These are phyloP conservation scores for Nannizzia gypsea DNA, from an alignment of 2,329 filamentous ascomycete species.

Conservation along the genomic window DNA sequence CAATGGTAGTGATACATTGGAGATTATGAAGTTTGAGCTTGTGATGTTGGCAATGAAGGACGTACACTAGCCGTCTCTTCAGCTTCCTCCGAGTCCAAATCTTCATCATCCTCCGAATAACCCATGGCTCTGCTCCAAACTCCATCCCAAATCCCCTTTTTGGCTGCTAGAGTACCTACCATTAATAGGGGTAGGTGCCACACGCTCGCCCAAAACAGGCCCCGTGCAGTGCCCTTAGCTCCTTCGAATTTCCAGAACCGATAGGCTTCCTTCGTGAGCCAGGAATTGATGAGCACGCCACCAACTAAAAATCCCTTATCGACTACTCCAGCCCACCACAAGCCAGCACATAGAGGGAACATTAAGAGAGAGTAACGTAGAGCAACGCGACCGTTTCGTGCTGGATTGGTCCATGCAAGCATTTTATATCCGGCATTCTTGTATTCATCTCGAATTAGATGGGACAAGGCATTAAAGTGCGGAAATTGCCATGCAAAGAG, in stretches of 20 bases:
- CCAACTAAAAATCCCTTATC: conserved; percentile 75
- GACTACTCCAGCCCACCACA: conserved; percentile 70
- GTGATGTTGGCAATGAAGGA: not conserved
- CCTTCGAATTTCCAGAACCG: conserved; percentile 71
- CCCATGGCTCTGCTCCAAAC: conserved; percentile 62
- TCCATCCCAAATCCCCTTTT: conserved; percentile 81
- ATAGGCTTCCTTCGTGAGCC: conserved; percentile 70
- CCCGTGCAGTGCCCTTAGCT: conserved; percentile 64
- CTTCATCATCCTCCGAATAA: conserved; percentile 44
- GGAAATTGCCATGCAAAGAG: conserved; percentile 97
- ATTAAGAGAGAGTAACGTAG: conserved; percentile 76
- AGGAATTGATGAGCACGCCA: conserved; percentile 70
- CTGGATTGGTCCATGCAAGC: conserved; percentile 80
- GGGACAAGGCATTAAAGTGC: conserved; percentile 91
- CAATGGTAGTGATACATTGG: not conserved
- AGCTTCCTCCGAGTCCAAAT: conserved; percentile 22
- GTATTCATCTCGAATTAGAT: conserved; percentile 84
- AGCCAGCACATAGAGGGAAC: conserved; percentile 69
- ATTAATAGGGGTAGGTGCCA: conserved; percentile 89
- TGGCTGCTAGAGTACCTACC: conserved; percentile 80
- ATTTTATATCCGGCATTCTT: conserved; percentile 54
- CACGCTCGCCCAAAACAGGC: conserved; percentile 92
- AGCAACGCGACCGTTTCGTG: conserved; percentile 73
- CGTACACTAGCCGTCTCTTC: not conserved
- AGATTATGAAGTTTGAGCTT: not conserved